phyloP scores from a whole-genome alignment of 2,329 filamentous ascomycete species.

The Arthrocladium fulminans region DNA sequence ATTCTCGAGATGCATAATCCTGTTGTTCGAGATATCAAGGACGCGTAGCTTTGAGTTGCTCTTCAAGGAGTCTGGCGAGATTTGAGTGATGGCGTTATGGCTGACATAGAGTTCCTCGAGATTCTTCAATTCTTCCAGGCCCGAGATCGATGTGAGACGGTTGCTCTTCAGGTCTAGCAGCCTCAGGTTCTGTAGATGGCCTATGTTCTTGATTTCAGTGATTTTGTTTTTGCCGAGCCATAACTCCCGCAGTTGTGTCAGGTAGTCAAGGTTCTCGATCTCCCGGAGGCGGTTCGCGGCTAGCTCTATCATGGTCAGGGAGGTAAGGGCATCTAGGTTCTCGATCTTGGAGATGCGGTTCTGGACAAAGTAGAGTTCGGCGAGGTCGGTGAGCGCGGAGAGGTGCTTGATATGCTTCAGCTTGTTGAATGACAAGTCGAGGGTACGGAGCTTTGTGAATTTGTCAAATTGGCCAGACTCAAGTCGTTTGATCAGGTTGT shows the following conservation, averaged over 20 bases:
- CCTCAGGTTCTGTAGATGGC: slow-evolving; percentile 66
- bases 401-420: slow-evolving; percentile 96
- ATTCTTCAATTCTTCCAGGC: slow-evolving; percentile 61
- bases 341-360: slow-evolving; percentile 91
- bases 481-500: slow-evolving; percentile 86
- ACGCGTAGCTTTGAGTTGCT: slow-evolving; percentile 59
- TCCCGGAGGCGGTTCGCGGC: slow-evolving; percentile 86
- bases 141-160: slow-evolving; percentile 69
- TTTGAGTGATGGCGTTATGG: slow-evolving; percentile 75
- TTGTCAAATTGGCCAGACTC: slow-evolving; percentile 60
- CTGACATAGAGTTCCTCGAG: slow-evolving; percentile 94
- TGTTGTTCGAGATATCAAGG: slow-evolving; percentile 84
- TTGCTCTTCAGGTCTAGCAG: slow-evolving; percentile 95
- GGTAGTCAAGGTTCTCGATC: slow-evolving; percentile 71
- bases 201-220: slow-evolving; percentile 65
- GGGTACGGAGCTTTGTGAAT: slow-evolving; percentile 62
- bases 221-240: slow-evolving; percentile 98
- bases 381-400: slow-evolving; percentile 64
- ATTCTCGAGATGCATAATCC: slow-evolving; percentile 64
- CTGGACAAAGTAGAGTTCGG: slow-evolving; percentile 83
- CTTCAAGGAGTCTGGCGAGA: slow-evolving; percentile 57
- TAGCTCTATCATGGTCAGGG: slow-evolving; percentile 76
- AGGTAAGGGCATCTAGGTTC: slow-evolving; percentile 63
- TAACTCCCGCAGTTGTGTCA: slow-evolving; percentile 72
- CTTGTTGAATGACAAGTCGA: slow-evolving; percentile 97